Conservation (phyloP, 345 rosid species). For the Eucalyptus viminalis region DNA sequence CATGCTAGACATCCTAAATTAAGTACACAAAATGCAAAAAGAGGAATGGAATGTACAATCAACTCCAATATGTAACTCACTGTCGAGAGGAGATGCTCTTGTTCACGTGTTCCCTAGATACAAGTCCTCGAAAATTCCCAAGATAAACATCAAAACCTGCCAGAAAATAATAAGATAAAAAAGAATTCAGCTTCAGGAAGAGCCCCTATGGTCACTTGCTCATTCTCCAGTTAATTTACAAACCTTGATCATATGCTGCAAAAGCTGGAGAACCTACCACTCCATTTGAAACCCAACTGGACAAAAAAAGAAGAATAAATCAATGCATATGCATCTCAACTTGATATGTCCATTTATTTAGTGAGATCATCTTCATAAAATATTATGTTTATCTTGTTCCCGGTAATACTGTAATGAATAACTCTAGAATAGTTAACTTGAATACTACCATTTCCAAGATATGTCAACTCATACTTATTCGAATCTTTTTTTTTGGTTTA, state of each 20-base stretch:
- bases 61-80: slow-evolving; percentile 1
- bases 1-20: not conserved
- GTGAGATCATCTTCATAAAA: not conserved
- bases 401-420: not conserved
- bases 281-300: slow-evolving; percentile 96
- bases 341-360: not conserved
- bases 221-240: not conserved
- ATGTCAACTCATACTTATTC: not conserved
- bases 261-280: slow-evolving; percentile 98
- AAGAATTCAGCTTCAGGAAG: not conserved
- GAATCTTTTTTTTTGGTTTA: not conserved
- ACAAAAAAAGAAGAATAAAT: not conserved
- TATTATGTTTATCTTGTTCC: not conserved
- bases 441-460: not conserved
- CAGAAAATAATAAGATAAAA: not conserved
- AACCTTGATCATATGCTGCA: slow-evolving; percentile 98
- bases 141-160: slow-evolving; percentile 42
- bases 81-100: slow-evolving; percentile 20
- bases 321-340: not conserved
- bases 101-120: slow-evolving; percentile 31
- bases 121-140: slow-evolving; percentile 35
- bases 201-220: not conserved
- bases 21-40: not conserved
- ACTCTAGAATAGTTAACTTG: not conserved
- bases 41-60: not conserved